Evolutionary conservation across 2,329 filamentous ascomycete genomes (phyloP), one percentile per base, ranked within the genome.

Genomic region (Aureobasidium sp.): DNA sequence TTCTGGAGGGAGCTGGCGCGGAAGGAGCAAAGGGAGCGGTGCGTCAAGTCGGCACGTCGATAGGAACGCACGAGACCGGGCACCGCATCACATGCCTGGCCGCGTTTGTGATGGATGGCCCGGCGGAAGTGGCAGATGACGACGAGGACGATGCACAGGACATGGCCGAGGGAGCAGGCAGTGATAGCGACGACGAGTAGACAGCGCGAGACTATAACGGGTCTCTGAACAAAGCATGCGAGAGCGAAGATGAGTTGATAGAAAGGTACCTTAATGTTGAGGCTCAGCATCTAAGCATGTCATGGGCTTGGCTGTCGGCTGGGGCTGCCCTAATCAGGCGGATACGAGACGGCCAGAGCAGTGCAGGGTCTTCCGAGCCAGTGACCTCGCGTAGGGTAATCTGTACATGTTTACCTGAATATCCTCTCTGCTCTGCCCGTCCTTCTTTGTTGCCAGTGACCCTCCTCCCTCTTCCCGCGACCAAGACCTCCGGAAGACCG

Each of bases 51-150:
- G 91, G 90, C 34, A 81, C 77, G 66, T 72, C 95, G 61, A 72
- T 96, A 48, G 91, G 87, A 17, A 86, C 83, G 36, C 94, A 94
- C 70, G 88, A 92, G 74, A 96, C 92, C 25, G 86, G 87, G 49
- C 92, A 93, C 72, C 82, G 94, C 62, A 91, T 97, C 67, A 97
- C 92, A 41, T 97, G 94, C 72, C 72, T 97, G 69, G 86, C 85
- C 68, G 88, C 88, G 25, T 97, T 96, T 77, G 79, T 90, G 65
- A 95, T 97, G 90, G 71, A 73, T 61, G 71, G 69, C 15, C 67
- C 68, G 11, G 29, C 51, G 20, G 41, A 47, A 14, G 48, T 52
- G 27, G 60, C 20, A 45, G 55, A 48, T 29, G 56, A 56, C 5
- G 56, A 44, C 14, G 57, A 41, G 14, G 55, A 59, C 17, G 27